Evolutionary conservation across 2,329 filamentous ascomycete species (phyloP).

Genomic region (Alternaria longipes): DNA sequence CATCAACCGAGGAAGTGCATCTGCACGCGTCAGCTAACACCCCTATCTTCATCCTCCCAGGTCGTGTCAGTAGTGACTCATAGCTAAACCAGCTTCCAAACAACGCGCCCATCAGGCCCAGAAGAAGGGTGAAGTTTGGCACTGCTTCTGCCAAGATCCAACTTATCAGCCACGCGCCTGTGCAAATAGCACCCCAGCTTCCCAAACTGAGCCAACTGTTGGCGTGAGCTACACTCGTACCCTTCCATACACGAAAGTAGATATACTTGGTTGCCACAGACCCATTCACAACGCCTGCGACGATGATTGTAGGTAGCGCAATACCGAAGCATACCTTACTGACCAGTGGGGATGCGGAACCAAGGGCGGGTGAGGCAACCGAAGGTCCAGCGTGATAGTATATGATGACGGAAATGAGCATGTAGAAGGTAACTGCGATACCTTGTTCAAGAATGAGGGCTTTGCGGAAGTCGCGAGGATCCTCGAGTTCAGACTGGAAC

Average conservation of each 20-base stretch:
- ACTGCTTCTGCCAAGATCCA: conserved; percentile 76
- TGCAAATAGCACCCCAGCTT: conserved; percentile 68
- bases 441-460: conserved; percentile 69
- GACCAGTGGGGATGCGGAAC: conserved; percentile 65
- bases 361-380: conserved; percentile 72
- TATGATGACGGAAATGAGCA: conserved; percentile 72
- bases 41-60: background rate
- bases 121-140: conserved; percentile 72
- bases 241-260: conserved; percentile 70
- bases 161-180: conserved; percentile 66
- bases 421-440: conserved; percentile 69
- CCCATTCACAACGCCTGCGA: conserved; percentile 75
- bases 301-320: conserved; percentile 74
- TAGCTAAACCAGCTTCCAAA: conserved; percentile 75
- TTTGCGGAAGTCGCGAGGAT: conserved; percentile 69
- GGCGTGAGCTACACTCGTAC: conserved; percentile 57
- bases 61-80: conserved; percentile 36
- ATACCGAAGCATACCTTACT: conserved; percentile 74
- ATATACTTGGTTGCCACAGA: conserved; percentile 73
- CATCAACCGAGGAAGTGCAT: conserved; percentile 56
- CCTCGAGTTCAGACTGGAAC: conserved; percentile 70
- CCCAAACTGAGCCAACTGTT: conserved; percentile 40
- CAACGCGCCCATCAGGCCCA: conserved; percentile 68
- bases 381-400: conserved; percentile 71
- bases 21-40: conserved; percentile 19